Conservation (phyloP, 176 grass and related monocot genomes). For the Aechmea fasciata region DNA sequence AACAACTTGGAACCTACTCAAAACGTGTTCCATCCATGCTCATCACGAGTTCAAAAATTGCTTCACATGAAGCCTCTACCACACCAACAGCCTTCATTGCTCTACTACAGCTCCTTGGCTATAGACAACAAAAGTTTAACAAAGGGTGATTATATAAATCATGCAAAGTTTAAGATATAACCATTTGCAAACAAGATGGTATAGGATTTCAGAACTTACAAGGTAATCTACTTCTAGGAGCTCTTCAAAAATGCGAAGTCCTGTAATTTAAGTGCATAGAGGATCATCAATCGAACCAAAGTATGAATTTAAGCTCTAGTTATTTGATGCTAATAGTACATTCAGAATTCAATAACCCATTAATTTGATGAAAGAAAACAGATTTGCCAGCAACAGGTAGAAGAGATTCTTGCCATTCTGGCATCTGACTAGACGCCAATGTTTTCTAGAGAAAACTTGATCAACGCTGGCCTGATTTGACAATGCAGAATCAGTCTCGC, state of each 20-base stretch:
- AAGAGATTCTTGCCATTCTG: conserved; percentile 75
- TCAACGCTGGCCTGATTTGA: conserved; percentile 53
- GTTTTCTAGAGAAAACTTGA: conserved; percentile 85
- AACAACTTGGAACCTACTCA: conserved; percentile 45
- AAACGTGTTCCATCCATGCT: conserved; percentile 85
- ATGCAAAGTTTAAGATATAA: background rate
- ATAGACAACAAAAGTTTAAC: conserved; percentile 7
- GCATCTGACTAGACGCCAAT: conserved; percentile 96
- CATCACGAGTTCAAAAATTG: conserved; percentile 97
- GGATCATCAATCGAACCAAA: background rate
- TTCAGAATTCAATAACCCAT: background rate
- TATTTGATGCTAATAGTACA: no score
- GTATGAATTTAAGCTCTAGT: background rate
- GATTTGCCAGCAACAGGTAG: conserved; percentile 6
- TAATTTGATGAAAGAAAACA: conserved; percentile 7
- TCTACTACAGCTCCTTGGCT: conserved; percentile 91
- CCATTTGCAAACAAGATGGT: background rate
- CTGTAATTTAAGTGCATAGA: conserved; percentile 28
- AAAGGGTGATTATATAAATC: background rate
- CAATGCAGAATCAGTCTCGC: conserved; percentile 54
- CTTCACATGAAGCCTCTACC: conserved; percentile 86
- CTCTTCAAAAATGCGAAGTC: conserved; percentile 94
- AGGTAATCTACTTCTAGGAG: conserved; percentile 92
- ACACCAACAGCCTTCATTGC: conserved; percentile 99
- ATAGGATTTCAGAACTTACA: conserved; percentile 58